phyloP scores from a whole-genome alignment of 2,329 filamentous ascomycete species.

The Aspergillus fumigatiaffinis region DNA sequence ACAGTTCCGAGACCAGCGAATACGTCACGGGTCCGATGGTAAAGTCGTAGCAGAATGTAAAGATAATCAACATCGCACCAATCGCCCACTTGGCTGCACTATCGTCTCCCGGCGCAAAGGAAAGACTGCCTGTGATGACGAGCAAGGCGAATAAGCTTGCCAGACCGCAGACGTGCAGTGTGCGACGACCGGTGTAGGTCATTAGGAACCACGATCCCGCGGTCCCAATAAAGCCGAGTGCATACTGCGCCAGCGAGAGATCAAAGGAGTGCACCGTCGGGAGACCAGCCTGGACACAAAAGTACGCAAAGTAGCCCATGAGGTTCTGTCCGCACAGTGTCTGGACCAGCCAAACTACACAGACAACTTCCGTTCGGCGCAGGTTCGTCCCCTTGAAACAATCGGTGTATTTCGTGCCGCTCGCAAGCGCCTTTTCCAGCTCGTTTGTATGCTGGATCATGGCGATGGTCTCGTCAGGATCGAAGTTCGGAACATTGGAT shows the following conservation, averaged over 20 bases:
- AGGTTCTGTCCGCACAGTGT: constrained; percentile 59
- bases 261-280: constrained; percentile 30
- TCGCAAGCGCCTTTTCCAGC: constrained; percentile 68
- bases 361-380: constrained; percentile 68
- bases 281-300: constrained; percentile 48
- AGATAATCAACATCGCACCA: constrained; percentile 50
- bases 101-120: constrained; percentile 21
- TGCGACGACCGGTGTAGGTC: constrained; percentile 36
- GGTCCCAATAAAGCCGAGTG: constrained; percentile 53
- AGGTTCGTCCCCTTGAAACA: constrained; percentile 78
- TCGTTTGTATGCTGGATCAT: constrained; percentile 88
- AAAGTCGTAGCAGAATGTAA: constrained; percentile 53
- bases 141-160: constrained; percentile 24
- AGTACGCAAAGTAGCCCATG: constrained; percentile 58
- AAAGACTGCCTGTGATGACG: constrained; percentile 25
- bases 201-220: constrained; percentile 49
- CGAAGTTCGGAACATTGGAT: constrained; percentile 59
- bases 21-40: constrained; percentile 54
- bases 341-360: constrained; percentile 59
- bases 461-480: constrained; percentile 74
- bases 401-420: constrained; percentile 68
- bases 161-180: constrained; percentile 33
- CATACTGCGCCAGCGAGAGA: constrained; percentile 54
- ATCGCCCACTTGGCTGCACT: constrained; percentile 33
- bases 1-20: constrained; percentile 51